phyloP scores from a whole-genome alignment of 208 protist genomes.

The Acanthamoeba triangularis region DNA sequence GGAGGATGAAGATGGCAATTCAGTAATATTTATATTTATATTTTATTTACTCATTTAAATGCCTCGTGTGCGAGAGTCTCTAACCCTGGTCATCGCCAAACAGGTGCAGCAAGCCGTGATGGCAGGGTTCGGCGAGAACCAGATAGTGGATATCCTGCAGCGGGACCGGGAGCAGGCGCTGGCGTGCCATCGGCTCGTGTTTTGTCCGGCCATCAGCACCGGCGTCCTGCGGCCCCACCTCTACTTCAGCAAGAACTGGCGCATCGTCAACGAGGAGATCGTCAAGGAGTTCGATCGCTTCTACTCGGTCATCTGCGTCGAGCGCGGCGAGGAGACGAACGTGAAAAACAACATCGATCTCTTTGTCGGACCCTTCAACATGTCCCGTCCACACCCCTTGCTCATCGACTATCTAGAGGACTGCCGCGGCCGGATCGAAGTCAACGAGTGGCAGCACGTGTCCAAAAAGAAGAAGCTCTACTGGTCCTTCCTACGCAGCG shows the following conservation, averaged over 20 bases:
- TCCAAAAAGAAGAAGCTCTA: neutral
- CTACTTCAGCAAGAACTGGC: constrained; percentile 36
- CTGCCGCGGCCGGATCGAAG: neutral
- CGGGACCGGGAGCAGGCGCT: neutral
- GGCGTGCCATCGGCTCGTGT: constrained; percentile 16
- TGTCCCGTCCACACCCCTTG: neutral
- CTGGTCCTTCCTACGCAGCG: neutral
- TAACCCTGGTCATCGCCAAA: neutral
- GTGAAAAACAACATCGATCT: neutral
- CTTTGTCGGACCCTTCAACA: constrained; percentile 13
- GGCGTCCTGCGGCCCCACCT: constrained; percentile 25
- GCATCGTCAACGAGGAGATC: constrained; percentile 9
- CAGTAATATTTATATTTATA: neutral
- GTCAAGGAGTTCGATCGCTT: constrained; percentile 39
- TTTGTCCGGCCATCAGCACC: constrained; percentile 10
- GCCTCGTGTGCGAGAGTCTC: too few species aligned
- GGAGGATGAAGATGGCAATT: too few species aligned
- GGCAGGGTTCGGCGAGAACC: constrained; percentile 23
- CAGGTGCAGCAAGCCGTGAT: constrained; percentile 39
- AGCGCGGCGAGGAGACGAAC: neutral
- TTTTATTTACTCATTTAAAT: neutral
- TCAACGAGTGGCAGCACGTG: neutral
- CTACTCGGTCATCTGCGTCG: neutral
- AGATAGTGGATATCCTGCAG: constrained; percentile 19
- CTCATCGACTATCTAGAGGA: constrained; percentile 3